Conservation (phyloP, 2,329 filamentous ascomycete genomes). For the Verticillium albo-atrum region DNA sequence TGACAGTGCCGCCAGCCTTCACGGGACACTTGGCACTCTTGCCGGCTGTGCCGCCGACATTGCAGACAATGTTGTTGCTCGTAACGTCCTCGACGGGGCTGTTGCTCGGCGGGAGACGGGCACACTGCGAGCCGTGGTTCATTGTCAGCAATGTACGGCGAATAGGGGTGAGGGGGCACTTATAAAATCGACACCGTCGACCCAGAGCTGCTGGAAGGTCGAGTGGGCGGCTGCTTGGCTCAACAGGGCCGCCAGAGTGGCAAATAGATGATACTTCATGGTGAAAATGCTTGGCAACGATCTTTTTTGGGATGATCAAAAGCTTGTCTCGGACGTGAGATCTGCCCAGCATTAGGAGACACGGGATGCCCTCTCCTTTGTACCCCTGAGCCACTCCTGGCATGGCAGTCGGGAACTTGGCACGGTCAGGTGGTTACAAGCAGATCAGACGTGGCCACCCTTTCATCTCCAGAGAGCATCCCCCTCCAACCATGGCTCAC, state of each 20-base stretch:
- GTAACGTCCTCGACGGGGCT: slow-evolving; percentile 42
- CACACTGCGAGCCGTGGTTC: slow-evolving; percentile 36
- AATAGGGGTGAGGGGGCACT: slow-evolving; percentile 10
- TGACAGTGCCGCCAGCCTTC: slow-evolving; percentile 42
- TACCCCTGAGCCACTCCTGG: background rate
- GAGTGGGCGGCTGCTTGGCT: slow-evolving; percentile 39
- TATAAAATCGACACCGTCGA: slow-evolving; percentile 35
- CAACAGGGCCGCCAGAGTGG: slow-evolving; percentile 25
- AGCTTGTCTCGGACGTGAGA: background rate
- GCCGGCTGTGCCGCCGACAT: slow-evolving; percentile 29
- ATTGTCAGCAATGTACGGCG: background rate
- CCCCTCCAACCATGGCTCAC: background rate
- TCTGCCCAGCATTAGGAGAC: background rate
- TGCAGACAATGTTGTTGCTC: slow-evolving; percentile 39
- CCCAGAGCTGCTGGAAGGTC: slow-evolving; percentile 45
- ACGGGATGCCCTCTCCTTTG: background rate
- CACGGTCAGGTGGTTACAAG: background rate
- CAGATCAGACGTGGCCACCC: background rate
- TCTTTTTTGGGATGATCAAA: background rate
- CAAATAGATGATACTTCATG: slow-evolving; percentile 31
- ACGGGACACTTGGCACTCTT: slow-evolving; percentile 39
- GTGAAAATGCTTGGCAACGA: slow-evolving; percentile 1
- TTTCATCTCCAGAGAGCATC: background rate
- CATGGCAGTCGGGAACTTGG: too few relatives aligned
- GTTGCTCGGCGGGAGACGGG: slow-evolving; percentile 45